phyloP scores from a whole-genome alignment of 345 rosid genomes.

The Bruguiera gymnorhiza region DNA sequence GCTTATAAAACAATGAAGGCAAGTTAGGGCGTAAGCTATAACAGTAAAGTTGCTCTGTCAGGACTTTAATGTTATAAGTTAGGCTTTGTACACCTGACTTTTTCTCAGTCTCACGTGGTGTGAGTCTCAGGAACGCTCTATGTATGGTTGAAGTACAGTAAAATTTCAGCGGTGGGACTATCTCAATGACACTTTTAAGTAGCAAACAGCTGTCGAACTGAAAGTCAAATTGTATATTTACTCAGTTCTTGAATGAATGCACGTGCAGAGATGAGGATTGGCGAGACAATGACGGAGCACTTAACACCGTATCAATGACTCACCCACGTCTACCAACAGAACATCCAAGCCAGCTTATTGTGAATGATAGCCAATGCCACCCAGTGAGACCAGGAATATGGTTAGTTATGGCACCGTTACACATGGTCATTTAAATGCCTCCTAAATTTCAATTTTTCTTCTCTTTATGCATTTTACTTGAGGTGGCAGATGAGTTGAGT shows the following conservation, averaged over 20 bases:
- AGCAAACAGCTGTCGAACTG: not conserved
- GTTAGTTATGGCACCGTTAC: constrained; percentile 37
- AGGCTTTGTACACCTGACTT: no score
- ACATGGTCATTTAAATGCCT: no score
- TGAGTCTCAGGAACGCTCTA: no score
- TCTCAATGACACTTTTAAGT: not conserved
- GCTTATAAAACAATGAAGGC: no score
- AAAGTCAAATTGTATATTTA: constrained; percentile 4
- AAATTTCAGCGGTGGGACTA: not conserved
- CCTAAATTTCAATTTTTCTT: no score
- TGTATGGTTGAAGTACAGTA: no score
- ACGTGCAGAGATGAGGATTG: constrained; percentile 86
- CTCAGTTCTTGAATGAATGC: not conserved
- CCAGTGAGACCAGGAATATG: constrained; percentile 82
- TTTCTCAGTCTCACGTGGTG: no score
- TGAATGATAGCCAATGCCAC: constrained; percentile 55
- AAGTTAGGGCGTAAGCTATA: no score
- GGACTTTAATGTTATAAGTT: no score
- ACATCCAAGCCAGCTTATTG: constrained; percentile 52
- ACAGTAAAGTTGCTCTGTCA: no score
- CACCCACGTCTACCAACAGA: constrained; percentile 80
- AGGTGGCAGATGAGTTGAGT: no score
- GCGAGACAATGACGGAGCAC: constrained; percentile 93
- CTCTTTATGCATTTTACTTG: no score
- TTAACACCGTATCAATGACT: constrained; percentile 92